Evolutionary conservation across 257 asterid genomes (phyloP), one percentile per base, ranked within the genome.

Genomic region (Penstemon barbatus): DNA sequence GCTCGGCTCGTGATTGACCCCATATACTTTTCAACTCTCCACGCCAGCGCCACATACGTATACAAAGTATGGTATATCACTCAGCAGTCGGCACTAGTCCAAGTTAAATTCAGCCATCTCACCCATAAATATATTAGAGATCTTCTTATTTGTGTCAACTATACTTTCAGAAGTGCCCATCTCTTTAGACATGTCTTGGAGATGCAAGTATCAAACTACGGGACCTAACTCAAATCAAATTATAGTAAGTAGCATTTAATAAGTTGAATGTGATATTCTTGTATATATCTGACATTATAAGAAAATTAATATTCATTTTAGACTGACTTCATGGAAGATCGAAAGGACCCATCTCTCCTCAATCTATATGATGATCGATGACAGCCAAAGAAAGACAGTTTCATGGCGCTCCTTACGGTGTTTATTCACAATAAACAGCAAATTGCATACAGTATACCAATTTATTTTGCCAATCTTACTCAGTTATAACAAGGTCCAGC

Each of bases 401-500:
- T 42, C 7, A 55, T 7, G 25, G 49, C 33, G 19, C 1, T 33
- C 5, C 3, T 57, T 46, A n/a, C 41, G 48, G 40, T 25, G 11
- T 7, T 48, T 5, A 55, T 4, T 8, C 9, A 53, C 61, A 11
- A 57, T 33, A 19, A 44, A 68, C 42, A 58, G 57, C 42, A 57
- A 50, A 54, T 3, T 43, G 5, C 36, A 67, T 55, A 59, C 36
- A 55, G 12, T 43, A 15, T 60, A 9, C 15, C 25, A 52, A 10
- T 7, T 4, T 4, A 57, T 42, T 72, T 12, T 49, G 36, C 57
- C 11, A 44, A 25, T 45, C 87, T 79, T 80, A 91, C 98, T 92
- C 98, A 8, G 98, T 81, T 80, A 92, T 88, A 65, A 92, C 92
- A 64, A 90, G 95, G 77, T 92, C 98, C 78, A 92, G 79, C 71